Conservation (phyloP, 306 rosid species). For the Luffa acutangula region DNA sequence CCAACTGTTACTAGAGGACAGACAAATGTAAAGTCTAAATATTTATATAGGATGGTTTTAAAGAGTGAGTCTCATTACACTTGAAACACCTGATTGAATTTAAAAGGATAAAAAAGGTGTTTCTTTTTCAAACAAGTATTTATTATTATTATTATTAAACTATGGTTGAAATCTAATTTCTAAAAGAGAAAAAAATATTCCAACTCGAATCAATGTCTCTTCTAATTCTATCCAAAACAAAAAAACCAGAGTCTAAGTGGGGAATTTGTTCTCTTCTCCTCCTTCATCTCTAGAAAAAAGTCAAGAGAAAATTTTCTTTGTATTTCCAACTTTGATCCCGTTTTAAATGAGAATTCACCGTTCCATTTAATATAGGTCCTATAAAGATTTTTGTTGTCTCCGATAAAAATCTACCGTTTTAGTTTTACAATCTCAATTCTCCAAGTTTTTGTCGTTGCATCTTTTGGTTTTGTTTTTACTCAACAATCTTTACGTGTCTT, state of each 20-base stretch:
- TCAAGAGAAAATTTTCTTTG: not conserved
- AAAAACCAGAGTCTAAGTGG: not conserved
- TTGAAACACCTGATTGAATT: not conserved
- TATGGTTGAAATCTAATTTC: not conserved
- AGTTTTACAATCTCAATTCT: not conserved
- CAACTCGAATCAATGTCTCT: no score
- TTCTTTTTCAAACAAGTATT: not conserved
- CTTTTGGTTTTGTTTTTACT: not conserved
- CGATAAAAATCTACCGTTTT: no score
- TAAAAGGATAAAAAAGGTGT: not conserved
- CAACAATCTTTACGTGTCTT: no score
- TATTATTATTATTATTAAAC: not conserved
- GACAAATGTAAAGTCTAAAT: no score
- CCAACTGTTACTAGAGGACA: no score
- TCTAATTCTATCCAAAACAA: no score
- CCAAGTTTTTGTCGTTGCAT: not conserved
- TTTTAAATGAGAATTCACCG: no score
- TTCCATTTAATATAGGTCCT: not conserved
- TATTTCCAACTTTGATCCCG: not conserved
- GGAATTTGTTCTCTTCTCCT: not conserved
- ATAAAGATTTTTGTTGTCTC: no score
- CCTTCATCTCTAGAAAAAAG: not conserved
- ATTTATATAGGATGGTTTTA: no score
- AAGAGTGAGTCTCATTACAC: no score
- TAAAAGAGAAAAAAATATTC: no score